Evolutionary conservation across 257 asterid genomes (phyloP).

Genomic region (Solanum chiquidenum): DNA sequence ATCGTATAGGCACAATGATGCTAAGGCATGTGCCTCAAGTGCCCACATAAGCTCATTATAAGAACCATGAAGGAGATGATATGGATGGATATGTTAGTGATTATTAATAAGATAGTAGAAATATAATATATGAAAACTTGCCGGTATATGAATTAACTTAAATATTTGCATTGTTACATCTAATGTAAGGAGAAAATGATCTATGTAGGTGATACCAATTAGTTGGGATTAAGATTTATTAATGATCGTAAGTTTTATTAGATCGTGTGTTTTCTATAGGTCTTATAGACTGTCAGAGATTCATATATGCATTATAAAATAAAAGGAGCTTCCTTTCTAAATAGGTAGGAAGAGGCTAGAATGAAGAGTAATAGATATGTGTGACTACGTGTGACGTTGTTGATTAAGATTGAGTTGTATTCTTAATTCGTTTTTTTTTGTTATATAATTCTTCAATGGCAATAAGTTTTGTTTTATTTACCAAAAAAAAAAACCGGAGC

Average conservation of each 20-base stretch:
- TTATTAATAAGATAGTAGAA: not conserved
- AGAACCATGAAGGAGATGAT: not conserved
- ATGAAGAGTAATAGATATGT: not conserved
- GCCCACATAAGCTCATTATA: not conserved
- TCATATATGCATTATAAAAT: not conserved
- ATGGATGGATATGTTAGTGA: not conserved
- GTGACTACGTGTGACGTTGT: not conserved
- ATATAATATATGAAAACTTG: not conserved
- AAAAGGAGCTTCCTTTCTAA: not conserved
- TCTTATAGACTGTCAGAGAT: not conserved
- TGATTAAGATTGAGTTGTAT: not conserved
- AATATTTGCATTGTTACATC: not conserved
- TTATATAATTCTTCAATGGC: not conserved
- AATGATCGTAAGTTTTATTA: not conserved
- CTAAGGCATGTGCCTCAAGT: not conserved
- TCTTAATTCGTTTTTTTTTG: not conserved
- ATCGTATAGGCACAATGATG: not conserved
- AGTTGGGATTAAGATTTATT: not conserved
- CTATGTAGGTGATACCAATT: not conserved
- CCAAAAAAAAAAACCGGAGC: not conserved
- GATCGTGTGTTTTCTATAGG: not conserved
- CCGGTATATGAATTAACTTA: not conserved
- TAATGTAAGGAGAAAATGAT: not conserved
- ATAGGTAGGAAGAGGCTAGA: not conserved
- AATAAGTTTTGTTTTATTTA: not conserved